Conservation (phyloP, 169 alveolate species). For the Eimeria acervulina region DNA sequence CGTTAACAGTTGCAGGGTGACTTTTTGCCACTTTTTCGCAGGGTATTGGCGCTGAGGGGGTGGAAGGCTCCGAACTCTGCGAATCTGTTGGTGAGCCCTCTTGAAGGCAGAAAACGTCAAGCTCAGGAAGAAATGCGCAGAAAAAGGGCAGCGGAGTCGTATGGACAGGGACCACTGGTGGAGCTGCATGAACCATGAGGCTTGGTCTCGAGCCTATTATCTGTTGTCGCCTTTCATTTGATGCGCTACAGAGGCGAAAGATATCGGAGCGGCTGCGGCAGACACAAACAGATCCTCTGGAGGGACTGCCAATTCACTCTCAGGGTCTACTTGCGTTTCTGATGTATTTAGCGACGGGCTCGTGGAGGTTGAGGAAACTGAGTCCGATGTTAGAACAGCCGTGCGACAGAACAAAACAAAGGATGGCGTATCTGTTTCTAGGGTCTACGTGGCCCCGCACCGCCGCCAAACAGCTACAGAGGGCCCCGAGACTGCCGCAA, state of each 20-base stretch:
- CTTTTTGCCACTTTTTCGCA: neutral
- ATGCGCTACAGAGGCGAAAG: neutral
- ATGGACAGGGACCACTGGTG: neutral
- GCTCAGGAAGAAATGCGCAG: neutral
- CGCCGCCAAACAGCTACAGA: constrained; percentile 30
- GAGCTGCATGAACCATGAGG: neutral
- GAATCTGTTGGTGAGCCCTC: neutral
- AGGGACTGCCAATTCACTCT: neutral
- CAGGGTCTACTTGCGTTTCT: neutral
- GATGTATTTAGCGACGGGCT: neutral
- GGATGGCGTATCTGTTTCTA: neutral
- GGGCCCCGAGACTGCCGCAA: neutral
- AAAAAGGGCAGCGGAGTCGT: neutral
- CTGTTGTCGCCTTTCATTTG: neutral
- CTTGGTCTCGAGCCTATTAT: neutral
- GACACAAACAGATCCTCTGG: neutral
- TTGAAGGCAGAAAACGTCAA: neutral
- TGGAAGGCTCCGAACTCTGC: neutral
- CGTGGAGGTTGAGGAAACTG: neutral
- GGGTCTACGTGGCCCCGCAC: constrained; percentile 47
- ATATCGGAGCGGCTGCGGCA: neutral
- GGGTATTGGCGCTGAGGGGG: neutral
- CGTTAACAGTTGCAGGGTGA: neutral
- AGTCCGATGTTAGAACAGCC: neutral
- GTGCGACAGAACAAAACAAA: neutral